Evolutionary conservation across 2,329 filamentous ascomycete genomes (phyloP).

Genomic region (Clarireedia monteithiana): DNA sequence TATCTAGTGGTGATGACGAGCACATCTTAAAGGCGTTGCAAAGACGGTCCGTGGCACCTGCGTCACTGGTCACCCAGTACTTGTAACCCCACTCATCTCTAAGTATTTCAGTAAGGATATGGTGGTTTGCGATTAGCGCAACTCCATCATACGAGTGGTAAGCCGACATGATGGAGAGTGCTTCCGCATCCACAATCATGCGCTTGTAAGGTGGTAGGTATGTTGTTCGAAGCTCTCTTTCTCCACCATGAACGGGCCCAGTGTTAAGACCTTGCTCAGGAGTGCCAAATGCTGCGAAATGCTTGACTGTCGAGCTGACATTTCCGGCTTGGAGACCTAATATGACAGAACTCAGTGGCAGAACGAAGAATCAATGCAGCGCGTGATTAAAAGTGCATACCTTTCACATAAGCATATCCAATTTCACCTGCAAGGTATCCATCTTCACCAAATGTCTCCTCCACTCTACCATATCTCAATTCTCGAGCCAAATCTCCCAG

Average conservation of each 20-base stretch:
- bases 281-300: slow-evolving; percentile 61
- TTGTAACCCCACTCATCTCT: slow-evolving; percentile 67
- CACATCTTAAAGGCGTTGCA: slow-evolving; percentile 60
- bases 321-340: slow-evolving; percentile 55
- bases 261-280: slow-evolving; percentile 69
- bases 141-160: slow-evolving; percentile 71
- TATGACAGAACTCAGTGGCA: slow-evolving; percentile 34
- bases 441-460: slow-evolving; percentile 68
- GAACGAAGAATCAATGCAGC: too few species aligned
- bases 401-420: slow-evolving; percentile 50
- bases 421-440: slow-evolving; percentile 60
- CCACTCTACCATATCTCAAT: slow-evolving; percentile 62
- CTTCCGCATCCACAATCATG: slow-evolving; percentile 62
- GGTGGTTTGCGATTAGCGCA: slow-evolving; percentile 57
- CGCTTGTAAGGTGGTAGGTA: slow-evolving; percentile 56
- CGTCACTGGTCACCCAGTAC: slow-evolving; percentile 58
- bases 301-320: slow-evolving; percentile 67
- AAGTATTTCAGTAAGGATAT: slow-evolving; percentile 60
- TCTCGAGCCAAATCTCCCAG: slow-evolving; percentile 65
- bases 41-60: slow-evolving; percentile 62
- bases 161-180: slow-evolving; percentile 63
- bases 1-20: slow-evolving; percentile 48
- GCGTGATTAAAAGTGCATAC: slow-evolving; percentile 32
- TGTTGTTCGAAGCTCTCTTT: slow-evolving; percentile 46
- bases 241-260: slow-evolving; percentile 45